These are phyloP conservation scores for Dictyophora rubrovolvata DNA, from an alignment of 768 basidiomycete genomes.

Conservation along the genomic window DNA sequence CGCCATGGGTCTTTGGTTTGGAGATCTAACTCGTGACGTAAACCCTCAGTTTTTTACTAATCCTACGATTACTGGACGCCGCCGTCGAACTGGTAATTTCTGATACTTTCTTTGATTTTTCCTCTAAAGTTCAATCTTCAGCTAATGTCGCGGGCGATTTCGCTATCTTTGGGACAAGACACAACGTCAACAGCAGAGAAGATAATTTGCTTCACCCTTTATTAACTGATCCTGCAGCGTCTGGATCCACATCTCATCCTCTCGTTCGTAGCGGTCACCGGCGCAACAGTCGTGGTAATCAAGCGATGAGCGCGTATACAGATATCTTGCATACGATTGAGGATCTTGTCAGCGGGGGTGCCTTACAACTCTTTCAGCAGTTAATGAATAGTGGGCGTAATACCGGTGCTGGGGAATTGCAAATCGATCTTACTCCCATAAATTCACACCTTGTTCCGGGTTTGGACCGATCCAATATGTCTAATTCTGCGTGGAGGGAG, in stretches of 20 bases:
- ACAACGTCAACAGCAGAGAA: conserved; percentile 37
- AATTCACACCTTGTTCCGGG: conserved; percentile 27
- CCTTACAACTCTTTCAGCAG: conserved; percentile 75
- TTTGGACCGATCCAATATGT: conserved; percentile 45
- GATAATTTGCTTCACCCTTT: conserved; percentile 78
- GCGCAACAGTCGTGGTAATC: conserved; percentile 27
- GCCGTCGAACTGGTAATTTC: conserved; percentile 29
- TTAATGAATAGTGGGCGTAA: conserved; percentile 55
- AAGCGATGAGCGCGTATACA: conserved; percentile 31
- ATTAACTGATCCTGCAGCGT: conserved; percentile 41
- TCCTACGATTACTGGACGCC: conserved; percentile 32
- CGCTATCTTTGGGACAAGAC: conserved; percentile 58
- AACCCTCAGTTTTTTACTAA: conserved; percentile 31
- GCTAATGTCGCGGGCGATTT: conserved; percentile 40
- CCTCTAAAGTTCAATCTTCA: not conserved
- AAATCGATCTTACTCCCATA: conserved; percentile 70
- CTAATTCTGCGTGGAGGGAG: conserved; percentile 39
- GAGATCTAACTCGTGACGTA: conserved; percentile 33
- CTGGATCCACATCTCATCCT: conserved; percentile 33
- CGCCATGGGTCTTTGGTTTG: conserved; percentile 31
- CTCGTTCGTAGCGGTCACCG: conserved; percentile 48
- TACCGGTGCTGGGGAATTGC: conserved; percentile 41
- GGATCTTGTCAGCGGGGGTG: conserved; percentile 71
- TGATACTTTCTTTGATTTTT: not conserved
- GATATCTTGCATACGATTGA: conserved; percentile 72